Evolutionary conservation across 805 yeast species (phyloP).

Genomic region (Tetrapisispora pingtungensis): DNA sequence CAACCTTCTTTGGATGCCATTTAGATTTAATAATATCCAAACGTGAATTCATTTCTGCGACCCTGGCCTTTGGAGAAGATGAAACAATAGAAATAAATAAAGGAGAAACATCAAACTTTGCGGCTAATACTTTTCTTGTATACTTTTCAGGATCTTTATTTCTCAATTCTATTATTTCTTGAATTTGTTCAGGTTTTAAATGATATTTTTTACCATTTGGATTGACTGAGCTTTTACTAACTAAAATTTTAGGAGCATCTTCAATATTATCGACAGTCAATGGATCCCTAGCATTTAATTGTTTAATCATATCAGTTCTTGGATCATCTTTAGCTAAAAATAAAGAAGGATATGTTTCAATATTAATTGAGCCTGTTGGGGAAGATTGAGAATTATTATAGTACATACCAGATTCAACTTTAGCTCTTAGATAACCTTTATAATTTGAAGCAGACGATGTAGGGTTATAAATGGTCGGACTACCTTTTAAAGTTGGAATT

Average conservation of each 20-base stretch:
- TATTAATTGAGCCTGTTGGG: slow-evolving; percentile 37
- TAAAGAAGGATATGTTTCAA: slow-evolving; percentile 50
- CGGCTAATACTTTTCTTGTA: slow-evolving; percentile 54
- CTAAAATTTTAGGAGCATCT: slow-evolving; percentile 32
- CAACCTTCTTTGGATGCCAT: slow-evolving; percentile 40
- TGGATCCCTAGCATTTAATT: slow-evolving; percentile 20
- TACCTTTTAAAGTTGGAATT: slow-evolving; percentile 15
- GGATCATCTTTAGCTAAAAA: slow-evolving; percentile 58
- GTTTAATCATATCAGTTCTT: slow-evolving; percentile 34
- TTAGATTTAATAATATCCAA: slow-evolving; percentile 34
- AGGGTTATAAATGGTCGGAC: slow-evolving; percentile 39
- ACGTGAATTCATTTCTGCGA: slow-evolving; percentile 38
- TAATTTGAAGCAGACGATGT: slow-evolving; percentile 57
- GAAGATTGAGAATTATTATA: slow-evolving; percentile 58
- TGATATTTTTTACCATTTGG: slow-evolving; percentile 36
- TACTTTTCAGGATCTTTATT: slow-evolving; percentile 47
- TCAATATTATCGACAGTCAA: slow-evolving; percentile 25
- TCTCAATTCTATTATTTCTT: slow-evolving; percentile 49
- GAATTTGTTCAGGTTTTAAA: slow-evolving; percentile 46
- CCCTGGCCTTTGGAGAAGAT: slow-evolving; percentile 32
- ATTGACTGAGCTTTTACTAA: slow-evolving; percentile 15
- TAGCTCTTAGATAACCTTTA: slow-evolving; percentile 33
- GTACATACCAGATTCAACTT: slow-evolving; percentile 49
- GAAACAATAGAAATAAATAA: slow-evolving; percentile 47
- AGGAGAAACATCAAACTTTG: slow-evolving; percentile 44